Evolutionary conservation across 352 stramenopile species (phyloP).

Genomic region (Pythium pyrilobum): DNA sequence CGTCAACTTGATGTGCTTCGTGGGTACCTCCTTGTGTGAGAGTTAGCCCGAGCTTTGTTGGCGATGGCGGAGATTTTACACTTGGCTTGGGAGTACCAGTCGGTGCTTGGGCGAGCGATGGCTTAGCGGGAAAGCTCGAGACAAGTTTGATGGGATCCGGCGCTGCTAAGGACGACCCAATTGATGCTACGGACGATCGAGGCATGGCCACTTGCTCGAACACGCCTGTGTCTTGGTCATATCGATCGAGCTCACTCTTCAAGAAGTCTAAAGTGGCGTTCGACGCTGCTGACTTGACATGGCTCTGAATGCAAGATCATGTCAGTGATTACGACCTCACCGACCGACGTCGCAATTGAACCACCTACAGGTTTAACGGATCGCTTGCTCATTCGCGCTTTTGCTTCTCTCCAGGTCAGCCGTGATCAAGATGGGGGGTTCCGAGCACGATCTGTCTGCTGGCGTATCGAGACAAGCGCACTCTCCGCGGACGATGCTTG

Average conservation of each 20-base stretch:
- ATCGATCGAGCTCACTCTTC: constrained; percentile 55
- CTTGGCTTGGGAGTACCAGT: background rate
- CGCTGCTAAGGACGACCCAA: constrained; percentile 4
- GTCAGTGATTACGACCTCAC: background rate
- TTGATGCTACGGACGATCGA: constrained; percentile 10
- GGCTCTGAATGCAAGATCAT: background rate
- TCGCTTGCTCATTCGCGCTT: constrained; percentile 55
- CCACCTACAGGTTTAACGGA: constrained; percentile 36
- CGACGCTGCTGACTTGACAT: constrained; percentile 4
- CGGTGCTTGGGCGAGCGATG: background rate
- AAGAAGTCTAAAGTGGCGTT: constrained; percentile 52
- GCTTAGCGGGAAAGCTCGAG: constrained; percentile 1
- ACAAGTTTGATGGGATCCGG: constrained; percentile 15
- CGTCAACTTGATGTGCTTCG: background rate
- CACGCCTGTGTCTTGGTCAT: constrained; percentile 33
- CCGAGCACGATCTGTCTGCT: too few relatives aligned
- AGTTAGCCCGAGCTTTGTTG: too few relatives aligned
- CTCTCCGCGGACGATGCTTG: too few relatives aligned
- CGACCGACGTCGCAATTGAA: background rate
- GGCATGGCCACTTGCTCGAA: constrained; percentile 12
- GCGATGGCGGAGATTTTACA: constrained; percentile 15
- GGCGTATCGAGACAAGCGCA: too few relatives aligned
- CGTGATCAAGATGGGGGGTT: too few relatives aligned
- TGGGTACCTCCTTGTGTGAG: too few relatives aligned
- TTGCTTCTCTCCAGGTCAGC: too few relatives aligned